Conservation (phyloP, 768 basidiomycete genomes). For the Coprinellus micaceus region DNA sequence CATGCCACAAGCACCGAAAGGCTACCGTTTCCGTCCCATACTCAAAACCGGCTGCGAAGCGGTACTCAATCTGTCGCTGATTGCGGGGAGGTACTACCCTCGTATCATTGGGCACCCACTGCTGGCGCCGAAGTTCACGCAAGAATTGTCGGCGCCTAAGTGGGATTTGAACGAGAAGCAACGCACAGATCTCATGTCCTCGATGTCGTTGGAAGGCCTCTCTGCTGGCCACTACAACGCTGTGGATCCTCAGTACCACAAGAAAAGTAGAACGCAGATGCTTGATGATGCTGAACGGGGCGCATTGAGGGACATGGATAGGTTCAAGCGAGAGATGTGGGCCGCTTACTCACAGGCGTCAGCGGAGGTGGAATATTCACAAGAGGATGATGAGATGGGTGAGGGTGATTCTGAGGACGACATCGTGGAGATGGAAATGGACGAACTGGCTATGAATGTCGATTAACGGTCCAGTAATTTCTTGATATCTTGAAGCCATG, state of each 20-base stretch:
- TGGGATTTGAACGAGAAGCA: slow-evolving; percentile 36
- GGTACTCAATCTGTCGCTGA: slow-evolving; percentile 62
- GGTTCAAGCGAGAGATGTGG: slow-evolving; percentile 3
- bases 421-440: background rate
- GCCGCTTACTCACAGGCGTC: too few relatives aligned
- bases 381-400: background rate
- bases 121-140: slow-evolving; percentile 37
- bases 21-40: slow-evolving; percentile 69
- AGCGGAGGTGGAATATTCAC: too few relatives aligned
- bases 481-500: background rate
- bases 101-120: slow-evolving; percentile 63
- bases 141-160: slow-evolving; percentile 32
- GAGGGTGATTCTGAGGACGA: background rate
- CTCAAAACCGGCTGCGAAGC: slow-evolving; percentile 58
- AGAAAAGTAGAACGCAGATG: slow-evolving; percentile 50
- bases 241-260: slow-evolving; percentile 65
- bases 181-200: slow-evolving; percentile 32
- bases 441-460: background rate
- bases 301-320: slow-evolving; percentile 41
- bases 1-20: slow-evolving; percentile 62
- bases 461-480: background rate
- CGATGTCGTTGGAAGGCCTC: slow-evolving; percentile 74
- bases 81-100: slow-evolving; percentile 83
- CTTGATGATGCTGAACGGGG: slow-evolving; percentile 56
- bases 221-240: slow-evolving; percentile 63